These are phyloP conservation scores for Lactarius tabidus DNA, from an alignment of 768 basidiomycete genomes.

Conservation along the genomic window DNA sequence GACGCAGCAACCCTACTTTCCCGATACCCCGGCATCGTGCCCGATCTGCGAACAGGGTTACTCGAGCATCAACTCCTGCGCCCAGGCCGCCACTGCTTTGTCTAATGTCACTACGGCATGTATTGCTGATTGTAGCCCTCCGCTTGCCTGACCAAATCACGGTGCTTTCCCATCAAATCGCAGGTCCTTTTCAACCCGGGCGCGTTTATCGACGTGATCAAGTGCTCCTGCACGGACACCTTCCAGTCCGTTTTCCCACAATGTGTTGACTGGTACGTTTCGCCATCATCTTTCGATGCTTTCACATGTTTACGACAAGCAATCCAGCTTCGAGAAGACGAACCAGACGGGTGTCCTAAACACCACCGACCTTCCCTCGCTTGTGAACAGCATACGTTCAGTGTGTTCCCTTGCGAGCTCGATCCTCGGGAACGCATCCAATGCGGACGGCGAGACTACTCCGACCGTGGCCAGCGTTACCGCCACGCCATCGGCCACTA, in stretches of 20 bases:
- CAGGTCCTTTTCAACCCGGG: conserved; percentile 64
- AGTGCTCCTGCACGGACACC: conserved; percentile 55
- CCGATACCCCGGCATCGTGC: conserved; percentile 52
- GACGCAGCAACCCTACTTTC: conserved; percentile 43
- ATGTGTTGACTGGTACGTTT: conserved; percentile 59
- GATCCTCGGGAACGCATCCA: conserved; percentile 50
- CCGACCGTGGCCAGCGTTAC: conserved; percentile 27
- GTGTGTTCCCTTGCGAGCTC: conserved; percentile 51
- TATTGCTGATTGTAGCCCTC: background rate
- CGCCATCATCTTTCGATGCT: background rate
- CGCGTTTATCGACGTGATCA: conserved; percentile 57
- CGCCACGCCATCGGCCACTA: background rate
- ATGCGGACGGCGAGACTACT: conserved; percentile 40
- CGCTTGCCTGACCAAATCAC: background rate
- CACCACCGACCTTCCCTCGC: conserved; percentile 42
- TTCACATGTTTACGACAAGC: background rate
- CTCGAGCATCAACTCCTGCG: conserved; percentile 51
- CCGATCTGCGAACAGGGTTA: conserved; percentile 53
- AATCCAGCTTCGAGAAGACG: conserved; percentile 57
- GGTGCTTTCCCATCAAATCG: background rate
- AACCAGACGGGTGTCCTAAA: conserved; percentile 52
- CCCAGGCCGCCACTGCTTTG: conserved; percentile 51
- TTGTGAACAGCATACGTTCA: conserved; percentile 47
- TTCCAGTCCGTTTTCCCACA: conserved; percentile 50
- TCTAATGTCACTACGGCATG: conserved; percentile 53